A percentile compares a stretch with the other conserved stretches of the same genome.
These are phyloP conservation scores for Acacia confusa DNA, from an alignment of 306 rosid genomes.

Conservation along the genomic window DNA sequence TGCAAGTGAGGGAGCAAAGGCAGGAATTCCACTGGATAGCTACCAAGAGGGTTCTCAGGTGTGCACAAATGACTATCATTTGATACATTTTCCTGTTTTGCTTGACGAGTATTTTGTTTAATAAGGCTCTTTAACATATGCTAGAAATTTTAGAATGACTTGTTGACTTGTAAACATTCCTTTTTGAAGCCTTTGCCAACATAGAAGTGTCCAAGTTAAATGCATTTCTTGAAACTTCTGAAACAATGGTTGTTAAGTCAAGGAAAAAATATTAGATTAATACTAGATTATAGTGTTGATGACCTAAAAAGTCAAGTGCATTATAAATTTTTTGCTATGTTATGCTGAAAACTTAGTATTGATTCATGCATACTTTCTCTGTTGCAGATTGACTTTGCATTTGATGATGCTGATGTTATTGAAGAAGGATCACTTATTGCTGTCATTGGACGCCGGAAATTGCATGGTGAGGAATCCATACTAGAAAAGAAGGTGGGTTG, in stretches of 20 bases:
- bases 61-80: conserved; percentile 34
- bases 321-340: background rate
- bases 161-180: conserved; percentile 18
- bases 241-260: background rate
- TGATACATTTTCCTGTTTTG: conserved; percentile 33
- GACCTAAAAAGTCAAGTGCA: conserved; percentile 16
- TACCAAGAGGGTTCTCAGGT: conserved; percentile 52
- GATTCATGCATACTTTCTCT: conserved; percentile 46
- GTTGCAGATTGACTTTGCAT: conserved; percentile 89
- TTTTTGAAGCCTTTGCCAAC: conserved; percentile 27
- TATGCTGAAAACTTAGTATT: conserved; percentile 10
- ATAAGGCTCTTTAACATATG: conserved; percentile 27
- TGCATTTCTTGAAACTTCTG: conserved; percentile 10
- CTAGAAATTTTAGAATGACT: conserved; percentile 13
- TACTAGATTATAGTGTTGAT: conserved; percentile 7
- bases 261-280: background rate
- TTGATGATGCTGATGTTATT: conserved; percentile 86
- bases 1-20: conserved; percentile 63
- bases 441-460: conserved; percentile 66
- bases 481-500: conserved; percentile 69
- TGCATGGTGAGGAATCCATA: conserved; percentile 66
- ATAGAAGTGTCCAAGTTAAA: background rate
- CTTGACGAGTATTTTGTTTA: conserved; percentile 32
- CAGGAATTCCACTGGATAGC: conserved; percentile 55
- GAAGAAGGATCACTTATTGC: conserved; percentile 82